phyloP scores from a whole-genome alignment of 345 rosid species.

The Punica granatum region DNA sequence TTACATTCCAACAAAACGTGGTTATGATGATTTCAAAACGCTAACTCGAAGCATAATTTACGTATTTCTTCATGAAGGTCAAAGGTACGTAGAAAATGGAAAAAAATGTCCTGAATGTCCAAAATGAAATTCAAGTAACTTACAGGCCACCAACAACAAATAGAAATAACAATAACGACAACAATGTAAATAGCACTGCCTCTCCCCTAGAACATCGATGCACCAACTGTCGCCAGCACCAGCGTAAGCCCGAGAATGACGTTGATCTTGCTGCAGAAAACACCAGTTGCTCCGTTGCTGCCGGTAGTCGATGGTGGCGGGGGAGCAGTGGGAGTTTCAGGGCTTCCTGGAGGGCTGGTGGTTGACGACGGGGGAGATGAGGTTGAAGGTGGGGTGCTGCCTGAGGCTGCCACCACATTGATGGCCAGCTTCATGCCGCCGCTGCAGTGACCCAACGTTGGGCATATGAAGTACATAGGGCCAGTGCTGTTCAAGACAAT shows the following conservation, averaged over 20 bases:
- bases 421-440: conserved; percentile 47
- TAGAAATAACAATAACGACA: neutral
- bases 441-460: conserved; percentile 31
- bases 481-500: conserved; percentile 22
- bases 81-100: too few species aligned
- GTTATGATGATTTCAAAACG: too few species aligned
- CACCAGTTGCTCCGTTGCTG: conserved; percentile 14
- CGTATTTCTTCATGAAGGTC: too few species aligned
- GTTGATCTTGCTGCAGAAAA: neutral
- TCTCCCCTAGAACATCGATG: conserved; percentile 38
- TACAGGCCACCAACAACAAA: too few species aligned
- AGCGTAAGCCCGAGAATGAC: conserved; percentile 13
- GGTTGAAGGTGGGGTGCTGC: conserved; percentile 13
- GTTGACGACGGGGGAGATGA: conserved; percentile 11
- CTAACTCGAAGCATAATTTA: too few species aligned
- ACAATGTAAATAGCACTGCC: too few species aligned
- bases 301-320: conserved; percentile 1
- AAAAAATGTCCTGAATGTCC: too few species aligned
- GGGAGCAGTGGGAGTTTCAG: conserved; percentile 15
- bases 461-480: conserved; percentile 38
- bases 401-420: conserved; percentile 23
- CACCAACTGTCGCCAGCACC: conserved; percentile 15
- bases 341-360: conserved; percentile 5
- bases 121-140: too few species aligned
- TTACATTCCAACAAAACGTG: too few species aligned